These are phyloP conservation scores for Stygiomarasmius scandens DNA, from an alignment of 1,284 basidiomycete genomes.

Conservation along the genomic window DNA sequence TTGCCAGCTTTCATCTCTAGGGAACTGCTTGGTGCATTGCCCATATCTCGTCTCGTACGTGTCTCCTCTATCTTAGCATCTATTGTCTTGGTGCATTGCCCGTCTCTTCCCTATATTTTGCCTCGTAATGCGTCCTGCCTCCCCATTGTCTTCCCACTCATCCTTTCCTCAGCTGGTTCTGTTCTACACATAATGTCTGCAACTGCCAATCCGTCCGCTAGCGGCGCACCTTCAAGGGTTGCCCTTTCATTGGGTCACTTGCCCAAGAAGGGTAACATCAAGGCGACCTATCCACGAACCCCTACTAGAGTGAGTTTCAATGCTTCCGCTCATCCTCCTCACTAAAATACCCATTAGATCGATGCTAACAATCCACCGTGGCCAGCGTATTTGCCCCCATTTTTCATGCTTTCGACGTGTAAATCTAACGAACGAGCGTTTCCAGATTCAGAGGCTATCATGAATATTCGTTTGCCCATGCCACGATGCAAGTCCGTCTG, in stretches of 20 bases:
- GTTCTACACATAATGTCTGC: conserved; percentile 5
- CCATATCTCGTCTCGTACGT: too few species aligned
- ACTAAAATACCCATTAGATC: conserved; percentile 43
- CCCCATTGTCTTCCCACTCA: background rate
- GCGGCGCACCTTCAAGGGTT: conserved; percentile 54
- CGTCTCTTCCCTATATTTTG: background rate
- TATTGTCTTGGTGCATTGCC: too few species aligned
- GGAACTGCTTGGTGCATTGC: too few species aligned
- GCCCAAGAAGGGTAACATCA: conserved; percentile 70
- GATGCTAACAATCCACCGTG: conserved; percentile 96
- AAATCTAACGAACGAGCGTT: too few species aligned
- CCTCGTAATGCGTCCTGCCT: background rate
- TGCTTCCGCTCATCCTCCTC: conserved; percentile 4
- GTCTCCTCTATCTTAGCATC: too few species aligned
- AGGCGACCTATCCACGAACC: conserved; percentile 69
- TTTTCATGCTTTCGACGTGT: background rate
- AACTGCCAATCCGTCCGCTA: conserved; percentile 25
- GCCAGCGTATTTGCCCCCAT: conserved; percentile 79
- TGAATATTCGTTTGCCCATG: conserved; percentile 94
- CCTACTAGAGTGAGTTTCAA: conserved; percentile 59
- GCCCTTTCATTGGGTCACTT: conserved; percentile 72
- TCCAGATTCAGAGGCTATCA: conserved; percentile 90
- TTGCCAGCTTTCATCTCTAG: too few species aligned
- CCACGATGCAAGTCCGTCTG: conserved; percentile 91
- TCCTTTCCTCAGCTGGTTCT: conserved; percentile 1